Conservation (phyloP, 2,329 filamentous ascomycete genomes). For the Epichloe baconii region DNA sequence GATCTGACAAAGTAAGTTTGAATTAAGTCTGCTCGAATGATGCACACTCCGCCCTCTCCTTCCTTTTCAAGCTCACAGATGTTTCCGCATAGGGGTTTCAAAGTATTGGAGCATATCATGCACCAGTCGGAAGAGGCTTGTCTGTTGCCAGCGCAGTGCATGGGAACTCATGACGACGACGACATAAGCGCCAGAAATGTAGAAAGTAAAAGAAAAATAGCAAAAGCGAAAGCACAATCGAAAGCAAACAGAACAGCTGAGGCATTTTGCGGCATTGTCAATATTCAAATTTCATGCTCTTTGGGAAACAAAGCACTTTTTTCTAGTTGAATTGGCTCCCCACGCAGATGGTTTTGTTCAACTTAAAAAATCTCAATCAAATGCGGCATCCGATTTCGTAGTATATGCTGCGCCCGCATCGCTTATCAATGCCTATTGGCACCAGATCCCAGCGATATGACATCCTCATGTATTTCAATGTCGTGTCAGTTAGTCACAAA, state of each 20-base stretch:
- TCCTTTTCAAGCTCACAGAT: conserved; percentile 10
- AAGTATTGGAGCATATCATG: conserved; percentile 50
- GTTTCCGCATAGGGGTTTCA: conserved; percentile 44
- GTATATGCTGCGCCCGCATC: neutral
- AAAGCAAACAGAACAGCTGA: neutral
- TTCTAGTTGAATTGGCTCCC: neutral
- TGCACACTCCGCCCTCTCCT: neutral
- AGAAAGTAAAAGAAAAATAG: neutral
- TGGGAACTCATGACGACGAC: conserved; percentile 15
- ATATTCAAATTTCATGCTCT: neutral
- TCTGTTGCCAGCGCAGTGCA: conserved; percentile 29
- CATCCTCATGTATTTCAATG: neutral
- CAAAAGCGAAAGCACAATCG: neutral
- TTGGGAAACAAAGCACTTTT: neutral
- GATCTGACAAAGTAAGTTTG: conserved; percentile 43
- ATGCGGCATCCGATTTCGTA: neutral
- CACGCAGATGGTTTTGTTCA: neutral
- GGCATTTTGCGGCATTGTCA: neutral
- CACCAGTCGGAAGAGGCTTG: conserved; percentile 35
- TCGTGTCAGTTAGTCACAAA: neutral
- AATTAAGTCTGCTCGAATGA: neutral
- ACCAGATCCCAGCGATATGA: neutral
- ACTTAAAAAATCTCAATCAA: neutral
- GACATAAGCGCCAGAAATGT: neutral
- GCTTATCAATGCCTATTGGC: neutral